Percentiles rank a stretch among this genome's conserved stretches.
Conservation (phyloP, 352 stramenopile species). For the Phytopythium cucurbitacearum region DNA sequence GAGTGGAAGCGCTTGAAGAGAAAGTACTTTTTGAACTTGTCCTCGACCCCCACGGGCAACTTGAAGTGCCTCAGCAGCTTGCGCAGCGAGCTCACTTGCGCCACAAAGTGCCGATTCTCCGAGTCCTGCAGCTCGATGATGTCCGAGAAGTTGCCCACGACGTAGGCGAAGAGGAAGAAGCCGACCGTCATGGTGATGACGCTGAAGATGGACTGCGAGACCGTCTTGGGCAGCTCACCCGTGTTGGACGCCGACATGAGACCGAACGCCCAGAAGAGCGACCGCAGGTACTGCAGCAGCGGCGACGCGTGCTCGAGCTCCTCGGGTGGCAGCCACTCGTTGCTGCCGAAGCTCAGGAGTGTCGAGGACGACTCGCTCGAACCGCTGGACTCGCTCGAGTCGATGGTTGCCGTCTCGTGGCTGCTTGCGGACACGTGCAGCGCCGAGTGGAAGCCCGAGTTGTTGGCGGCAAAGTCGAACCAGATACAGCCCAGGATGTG, state of each 20-base stretch:
- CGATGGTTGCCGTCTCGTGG: not conserved
- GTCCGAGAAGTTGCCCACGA: constrained; percentile 56
- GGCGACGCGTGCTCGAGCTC: constrained; percentile 13
- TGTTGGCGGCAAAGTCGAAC: constrained; percentile 56
- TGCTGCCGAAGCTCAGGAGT: constrained; percentile 8
- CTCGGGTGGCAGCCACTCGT: constrained; percentile 8
- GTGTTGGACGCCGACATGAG: constrained; percentile 54
- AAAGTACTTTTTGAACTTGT: constrained; percentile 62
- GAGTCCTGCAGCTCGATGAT: constrained; percentile 54
- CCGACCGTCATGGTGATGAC: constrained; percentile 51
- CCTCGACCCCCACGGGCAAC: constrained; percentile 31
- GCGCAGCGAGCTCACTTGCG: constrained; percentile 48
- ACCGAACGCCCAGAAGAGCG: constrained; percentile 52
- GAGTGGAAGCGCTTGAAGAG: constrained; percentile 70
- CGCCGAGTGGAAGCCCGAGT: constrained; percentile 28
- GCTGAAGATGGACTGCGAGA: constrained; percentile 48
- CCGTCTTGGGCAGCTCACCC: constrained; percentile 43
- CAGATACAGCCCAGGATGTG: constrained; percentile 56
- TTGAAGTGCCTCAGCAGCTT: constrained; percentile 49
- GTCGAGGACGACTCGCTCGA: not conserved
- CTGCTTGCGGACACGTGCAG: not conserved
- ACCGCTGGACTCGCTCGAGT: not conserved
- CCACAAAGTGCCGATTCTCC: constrained; percentile 54
- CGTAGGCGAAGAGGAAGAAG: constrained; percentile 60
- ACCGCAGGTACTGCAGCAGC: constrained; percentile 41